phyloP scores from a whole-genome alignment of 2,329 filamentous ascomycete species.

The Pseudogymnoascus sp. region DNA sequence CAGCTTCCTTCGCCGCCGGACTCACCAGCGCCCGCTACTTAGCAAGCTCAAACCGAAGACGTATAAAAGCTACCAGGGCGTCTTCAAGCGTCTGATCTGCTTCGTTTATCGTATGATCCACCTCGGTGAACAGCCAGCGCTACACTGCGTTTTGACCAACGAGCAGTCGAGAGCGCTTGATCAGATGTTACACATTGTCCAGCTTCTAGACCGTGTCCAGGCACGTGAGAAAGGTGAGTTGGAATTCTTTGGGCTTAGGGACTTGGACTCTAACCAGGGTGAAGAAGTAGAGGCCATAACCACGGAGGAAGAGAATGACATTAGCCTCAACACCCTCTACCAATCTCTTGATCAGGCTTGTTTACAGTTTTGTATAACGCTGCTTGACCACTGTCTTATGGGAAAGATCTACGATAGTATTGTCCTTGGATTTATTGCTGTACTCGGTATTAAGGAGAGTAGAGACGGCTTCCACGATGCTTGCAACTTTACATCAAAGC shows the following conservation, averaged over 20 bases:
- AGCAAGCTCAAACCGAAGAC: constrained; percentile 12
- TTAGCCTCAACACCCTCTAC: too few relatives aligned
- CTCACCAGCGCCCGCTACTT: background rate
- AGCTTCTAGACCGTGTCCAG: too few relatives aligned
- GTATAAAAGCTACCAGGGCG: constrained; percentile 14
- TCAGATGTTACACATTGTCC: background rate
- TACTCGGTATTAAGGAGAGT: constrained; percentile 11
- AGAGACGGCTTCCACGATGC: background rate
- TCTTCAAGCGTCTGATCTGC: constrained; percentile 15
- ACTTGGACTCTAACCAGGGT: too few relatives aligned
- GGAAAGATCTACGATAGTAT: constrained; percentile 10
- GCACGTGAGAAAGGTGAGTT: too few relatives aligned
- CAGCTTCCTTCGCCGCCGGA: constrained; percentile 10
- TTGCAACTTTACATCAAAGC: constrained; percentile 1
- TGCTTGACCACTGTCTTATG: too few relatives aligned
- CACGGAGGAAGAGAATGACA: background rate
- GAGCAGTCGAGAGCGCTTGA: constrained; percentile 6
- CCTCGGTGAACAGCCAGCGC: background rate
- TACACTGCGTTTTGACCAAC: background rate
- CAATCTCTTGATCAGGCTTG: too few relatives aligned
- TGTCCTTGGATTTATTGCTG: constrained; percentile 12
- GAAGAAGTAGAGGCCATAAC: background rate
- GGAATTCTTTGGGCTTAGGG: too few relatives aligned
- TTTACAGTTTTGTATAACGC: too few relatives aligned
- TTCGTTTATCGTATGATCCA: constrained; percentile 13